Evolutionary conservation across 352 stramenopile genomes (phyloP), one percentile per base, ranked within the genome.

Genomic region (Phytophthora meadii): DNA sequence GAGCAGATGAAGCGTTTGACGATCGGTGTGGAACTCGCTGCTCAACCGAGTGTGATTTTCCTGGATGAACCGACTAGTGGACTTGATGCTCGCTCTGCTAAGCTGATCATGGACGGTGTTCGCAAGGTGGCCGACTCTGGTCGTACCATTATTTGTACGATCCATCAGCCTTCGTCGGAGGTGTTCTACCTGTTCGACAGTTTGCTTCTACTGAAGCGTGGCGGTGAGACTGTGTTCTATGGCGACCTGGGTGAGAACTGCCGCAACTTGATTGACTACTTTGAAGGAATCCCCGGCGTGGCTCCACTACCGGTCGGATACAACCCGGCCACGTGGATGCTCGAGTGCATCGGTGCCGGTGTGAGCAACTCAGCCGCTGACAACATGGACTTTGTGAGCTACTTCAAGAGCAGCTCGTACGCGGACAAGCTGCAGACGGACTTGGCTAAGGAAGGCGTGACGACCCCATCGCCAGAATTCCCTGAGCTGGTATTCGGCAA

Each of bases 141-240:
- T 8, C 60, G 60, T 27, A 64, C 61, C 5, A 61, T 97, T 14
- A 69, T 96, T 0, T 95, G 92, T 36, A 96, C 88, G 14, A 97
- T 97, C 59, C 90, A 97, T 67, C 91, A 97, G 70, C 91, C 91
- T 5, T 83, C 77, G 14, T 79, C 79, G 3, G 80, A 94, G 39
- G 80, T 96, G 7, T 95, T 96, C 30, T 79, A 84, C 22, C 77
- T 85, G 22, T 94, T 95, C 67, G 87, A 97, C 68, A 79, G 79
- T 30, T 32, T 94, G 5, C 72, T 95, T 41, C 55, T 97, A 3
- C 69, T 97, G 6, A 68, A 84, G 28, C 56, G 60, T 25, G 74
- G 77, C 27, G 76, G 78, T 25, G 32, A 70, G 49, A 75, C 64
- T 1, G 64, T 76, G 10, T 87, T 76, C 62, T 81, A 68, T 30